Conservation (phyloP, 2,329 filamentous ascomycete species). For the Stachybotrys chartarum region DNA sequence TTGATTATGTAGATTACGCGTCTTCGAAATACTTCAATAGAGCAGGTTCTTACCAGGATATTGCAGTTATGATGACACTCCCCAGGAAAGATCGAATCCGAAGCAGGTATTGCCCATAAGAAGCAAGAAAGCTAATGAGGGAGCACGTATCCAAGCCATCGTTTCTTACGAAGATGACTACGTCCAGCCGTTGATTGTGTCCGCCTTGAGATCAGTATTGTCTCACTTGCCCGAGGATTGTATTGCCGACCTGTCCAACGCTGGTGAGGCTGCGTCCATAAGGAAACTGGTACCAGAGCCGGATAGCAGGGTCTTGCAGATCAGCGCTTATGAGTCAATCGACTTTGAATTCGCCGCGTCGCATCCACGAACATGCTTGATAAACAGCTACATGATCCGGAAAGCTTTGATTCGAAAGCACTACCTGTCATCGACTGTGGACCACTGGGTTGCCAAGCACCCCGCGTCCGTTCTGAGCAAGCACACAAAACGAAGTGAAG, state of each 20-base stretch:
- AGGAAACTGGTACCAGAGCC: slow-evolving; percentile 24
- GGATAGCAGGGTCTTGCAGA: slow-evolving; percentile 58
- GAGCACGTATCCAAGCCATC: slow-evolving; percentile 49
- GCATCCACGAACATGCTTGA: slow-evolving; percentile 54
- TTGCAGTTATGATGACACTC: slow-evolving; percentile 13
- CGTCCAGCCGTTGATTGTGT: slow-evolving; percentile 76
- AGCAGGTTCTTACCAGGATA: slow-evolving; percentile 27
- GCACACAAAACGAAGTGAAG: slow-evolving; percentile 71
- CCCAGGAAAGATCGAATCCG: slow-evolving; percentile 3
- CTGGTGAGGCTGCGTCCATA: slow-evolving; percentile 27
- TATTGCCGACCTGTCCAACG: slow-evolving; percentile 35
- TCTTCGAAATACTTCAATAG: slow-evolving; percentile 14
- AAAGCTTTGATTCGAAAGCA: slow-evolving; percentile 97
- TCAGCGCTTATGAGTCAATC: slow-evolving; percentile 78
- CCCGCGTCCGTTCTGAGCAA: slow-evolving; percentile 60
- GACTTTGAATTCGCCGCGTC: slow-evolving; percentile 71
- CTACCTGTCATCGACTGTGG: slow-evolving; percentile 76
- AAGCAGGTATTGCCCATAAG: slow-evolving; percentile 12
- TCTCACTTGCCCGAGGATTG: slow-evolving; percentile 36
- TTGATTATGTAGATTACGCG: background rate
- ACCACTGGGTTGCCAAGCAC: slow-evolving; percentile 80
- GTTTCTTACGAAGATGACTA: slow-evolving; percentile 84
- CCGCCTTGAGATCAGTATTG: slow-evolving; percentile 59
- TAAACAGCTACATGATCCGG: slow-evolving; percentile 90
- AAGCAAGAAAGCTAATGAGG: slow-evolving; percentile 7